phyloP scores from a whole-genome alignment of 108 stramenopile species.

The Parietichytrium sp. region DNA sequence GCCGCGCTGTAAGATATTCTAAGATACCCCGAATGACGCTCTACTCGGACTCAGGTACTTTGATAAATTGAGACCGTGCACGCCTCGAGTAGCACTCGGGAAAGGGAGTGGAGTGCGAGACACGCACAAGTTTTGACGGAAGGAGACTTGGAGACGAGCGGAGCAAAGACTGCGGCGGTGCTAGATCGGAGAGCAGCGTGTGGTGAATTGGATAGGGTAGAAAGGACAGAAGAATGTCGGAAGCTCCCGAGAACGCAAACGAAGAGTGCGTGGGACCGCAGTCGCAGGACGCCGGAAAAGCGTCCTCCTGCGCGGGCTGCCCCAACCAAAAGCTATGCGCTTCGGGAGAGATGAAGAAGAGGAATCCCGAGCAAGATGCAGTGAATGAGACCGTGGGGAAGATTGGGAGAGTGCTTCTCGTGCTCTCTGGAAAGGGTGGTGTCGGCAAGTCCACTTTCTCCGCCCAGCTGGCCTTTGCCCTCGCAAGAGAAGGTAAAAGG shows the following conservation, averaged over 20 bases:
- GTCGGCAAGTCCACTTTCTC: slow-evolving; percentile 95
- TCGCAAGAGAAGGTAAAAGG: slow-evolving; percentile 79
- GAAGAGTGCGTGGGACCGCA: slow-evolving; percentile 89
- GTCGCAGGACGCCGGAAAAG: slow-evolving; percentile 84
- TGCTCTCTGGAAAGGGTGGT: slow-evolving; percentile 95
- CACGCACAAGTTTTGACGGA: too few relatives aligned
- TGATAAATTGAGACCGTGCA: too few relatives aligned
- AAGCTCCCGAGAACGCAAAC: slow-evolving; percentile 34
- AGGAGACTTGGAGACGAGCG: too few relatives aligned
- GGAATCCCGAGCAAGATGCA: slow-evolving; percentile 61
- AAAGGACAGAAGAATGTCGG: too few relatives aligned
- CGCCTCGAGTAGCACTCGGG: too few relatives aligned
- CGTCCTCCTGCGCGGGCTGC: slow-evolving; percentile 88
- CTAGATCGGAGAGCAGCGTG: too few relatives aligned
- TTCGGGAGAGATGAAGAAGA: slow-evolving; percentile 65
- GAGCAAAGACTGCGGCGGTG: too few relatives aligned
- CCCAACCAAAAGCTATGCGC: slow-evolving; percentile 90
- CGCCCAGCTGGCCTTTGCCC: slow-evolving; percentile 84
- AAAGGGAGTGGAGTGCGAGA: too few relatives aligned
- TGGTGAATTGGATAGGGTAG: too few relatives aligned
- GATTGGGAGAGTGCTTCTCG: slow-evolving; percentile 87
- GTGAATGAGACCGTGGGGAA: slow-evolving; percentile 70
- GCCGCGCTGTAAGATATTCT: too few relatives aligned
- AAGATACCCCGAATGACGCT: too few relatives aligned
- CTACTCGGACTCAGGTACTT: too few relatives aligned